A percentile compares a stretch with the other conserved stretches of the same genome.
These are phyloP conservation scores for Colletotrichum ledebouriae DNA, from an alignment of 2,329 filamentous ascomycete species.

Conservation along the genomic window DNA sequence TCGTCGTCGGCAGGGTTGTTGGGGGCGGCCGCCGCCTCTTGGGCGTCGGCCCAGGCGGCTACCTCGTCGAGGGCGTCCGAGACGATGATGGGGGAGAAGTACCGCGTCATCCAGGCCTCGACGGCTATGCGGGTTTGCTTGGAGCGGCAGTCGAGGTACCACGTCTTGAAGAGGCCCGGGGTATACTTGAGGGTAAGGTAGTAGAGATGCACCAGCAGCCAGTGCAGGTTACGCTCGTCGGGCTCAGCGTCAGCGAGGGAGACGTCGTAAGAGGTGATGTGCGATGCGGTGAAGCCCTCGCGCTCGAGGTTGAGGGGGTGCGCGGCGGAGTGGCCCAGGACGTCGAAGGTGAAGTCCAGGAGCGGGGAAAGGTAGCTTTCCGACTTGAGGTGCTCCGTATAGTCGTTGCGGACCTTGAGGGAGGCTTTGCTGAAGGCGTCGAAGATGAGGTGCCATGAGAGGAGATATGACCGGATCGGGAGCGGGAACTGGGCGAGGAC, in stretches of 20 bases:
- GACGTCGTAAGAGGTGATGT: slow-evolving; percentile 69
- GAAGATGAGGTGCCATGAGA: slow-evolving; percentile 92
- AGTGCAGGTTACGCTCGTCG: slow-evolving; percentile 81
- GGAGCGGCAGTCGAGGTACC: slow-evolving; percentile 86
- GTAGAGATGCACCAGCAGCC: slow-evolving; percentile 87
- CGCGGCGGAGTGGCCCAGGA: slow-evolving; percentile 82
- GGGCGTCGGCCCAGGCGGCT: slow-evolving; percentile 71
- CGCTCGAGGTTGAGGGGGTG: slow-evolving; percentile 81
- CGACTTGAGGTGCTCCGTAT: slow-evolving; percentile 82
- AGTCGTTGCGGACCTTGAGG: slow-evolving; percentile 85
- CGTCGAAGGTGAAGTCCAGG: slow-evolving; percentile 84
- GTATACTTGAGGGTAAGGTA: slow-evolving; percentile 84
- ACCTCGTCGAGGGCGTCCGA: slow-evolving; percentile 76
- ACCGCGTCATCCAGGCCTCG: slow-evolving; percentile 87
- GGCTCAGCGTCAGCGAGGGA: slow-evolving; percentile 67
- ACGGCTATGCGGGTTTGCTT: slow-evolving; percentile 85
- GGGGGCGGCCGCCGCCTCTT: slow-evolving; percentile 56
- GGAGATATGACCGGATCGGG: slow-evolving; percentile 81
- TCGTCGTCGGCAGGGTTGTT: slow-evolving; percentile 59
- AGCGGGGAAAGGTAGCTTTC: slow-evolving; percentile 77
- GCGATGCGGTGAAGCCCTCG: slow-evolving; percentile 68
- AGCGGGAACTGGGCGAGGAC: slow-evolving; percentile 77
- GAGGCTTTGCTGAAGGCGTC: slow-evolving; percentile 85
- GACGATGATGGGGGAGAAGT: slow-evolving; percentile 81
- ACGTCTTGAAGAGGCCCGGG: slow-evolving; percentile 83